Base-by-base conservation (phyloP, 1,284 basidiomycete genomes). In the Salmacisia buchloeana region DNA sequence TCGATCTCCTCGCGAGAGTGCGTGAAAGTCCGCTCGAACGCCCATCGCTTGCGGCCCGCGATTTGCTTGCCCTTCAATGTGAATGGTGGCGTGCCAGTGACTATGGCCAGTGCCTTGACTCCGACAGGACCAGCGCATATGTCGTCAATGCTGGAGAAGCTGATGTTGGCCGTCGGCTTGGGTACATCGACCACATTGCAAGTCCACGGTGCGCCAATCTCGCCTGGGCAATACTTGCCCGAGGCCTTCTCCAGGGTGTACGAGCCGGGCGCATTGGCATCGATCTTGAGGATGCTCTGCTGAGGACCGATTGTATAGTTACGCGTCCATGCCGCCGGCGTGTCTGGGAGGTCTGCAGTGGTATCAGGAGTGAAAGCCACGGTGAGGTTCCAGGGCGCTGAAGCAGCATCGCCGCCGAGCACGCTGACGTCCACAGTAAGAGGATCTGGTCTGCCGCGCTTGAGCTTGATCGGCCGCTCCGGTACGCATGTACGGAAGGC, bases 51-150 rank as follows among this genome's bases (percentile, higher is more conserved):
- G 79, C 91, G 86, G 59, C 88, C 85, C 77, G 90, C 87, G 71
- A 87, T 85, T 34, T 84, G 85, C 82, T 13, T 54, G 4, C 49
- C 49, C 49, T 33, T 54, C 25, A 54, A 93, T 92, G 78, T 87
- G 87, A 97, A 97, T 1, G 94, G 94, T 35, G 93, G 89, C 1
- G 87, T 89, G 23, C 94, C 94, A 45, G 89, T 90, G 49, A 97
- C 84, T 58, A 93, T 86, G 52, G 97, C 86, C 13, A 88, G 86
- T 4, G 91, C 91, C 29, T 89, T 89, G 58, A 94, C 89, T 9
- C 94, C 94, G 29, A 91, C 93, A 70, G 97, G 92, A 13, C 93
- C 92, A 36, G 92, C 92, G 78, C 93, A 97, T 66, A 64, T 70
- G 60, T 71, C 94, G 72, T 94, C 90, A 69, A 97, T 89, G 60